Base-by-base conservation (phyloP, 345 rosid species). In the Sisymbrium altissimum region DNA sequence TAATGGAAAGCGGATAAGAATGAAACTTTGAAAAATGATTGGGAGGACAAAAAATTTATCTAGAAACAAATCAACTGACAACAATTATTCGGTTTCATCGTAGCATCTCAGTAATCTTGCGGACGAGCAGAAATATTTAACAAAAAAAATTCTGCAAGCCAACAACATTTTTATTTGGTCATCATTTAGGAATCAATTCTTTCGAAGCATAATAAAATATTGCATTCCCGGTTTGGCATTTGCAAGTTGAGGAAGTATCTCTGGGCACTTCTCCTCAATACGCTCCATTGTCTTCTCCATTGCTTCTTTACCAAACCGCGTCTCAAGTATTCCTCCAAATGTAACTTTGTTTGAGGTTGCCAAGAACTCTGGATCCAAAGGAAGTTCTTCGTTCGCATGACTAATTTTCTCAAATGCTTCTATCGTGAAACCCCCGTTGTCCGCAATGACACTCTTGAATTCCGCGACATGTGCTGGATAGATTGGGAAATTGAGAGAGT, bases 301-400 rank as follows among this genome's bases (percentile, higher is more conserved):
- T 14, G 79, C 79, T 7, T 75, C 64, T 68, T 75, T 52, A 32
- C 79, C 79, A 68, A 75, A 75, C 7, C 27, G 4, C 11, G 79
- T 32, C 56, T 53, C 74, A 33, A 68, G n/a, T 39, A 68, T 27
- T 53, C 79, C 74, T 40, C 74, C 79, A 52, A 75, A 62, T 15
- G 79, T 30, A 1, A 75, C 73, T 53, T 41, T 75, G 36, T 40
- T 8, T 35, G 63, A 15, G 5, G 55, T 43, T 17, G 73, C 46
- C 39, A 75, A 61, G 48, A 60, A 75, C 54, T 61, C 56, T 5
- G 79, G 21, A 6, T 76, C 74, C 50, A 69, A 43, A 0, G 75
- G 75, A 53, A 43, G 23, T 27, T 76, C 79, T 7, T 29, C 79
- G 0, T 54, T 54, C 0, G 10, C 65, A 5, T 76, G 79, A 4